Base-by-base conservation (phyloP, 1,284 basidiomycete species). In the Cerrena zonata region DNA sequence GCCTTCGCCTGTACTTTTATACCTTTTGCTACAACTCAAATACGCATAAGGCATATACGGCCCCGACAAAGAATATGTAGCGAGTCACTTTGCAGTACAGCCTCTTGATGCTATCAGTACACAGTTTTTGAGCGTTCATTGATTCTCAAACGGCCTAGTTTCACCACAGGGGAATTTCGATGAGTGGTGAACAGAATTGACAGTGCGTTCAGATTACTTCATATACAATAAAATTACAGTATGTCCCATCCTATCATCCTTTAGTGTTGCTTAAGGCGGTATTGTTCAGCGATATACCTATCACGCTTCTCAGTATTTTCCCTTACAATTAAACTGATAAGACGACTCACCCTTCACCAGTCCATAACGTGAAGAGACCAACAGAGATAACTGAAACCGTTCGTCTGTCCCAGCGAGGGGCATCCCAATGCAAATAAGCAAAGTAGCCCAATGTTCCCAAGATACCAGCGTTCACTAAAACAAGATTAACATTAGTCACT, bases 391-490 rank as follows among this genome's bases (percentile, higher is more conserved):
- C 78, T 21, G 81, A 81, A 5, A 92, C 78, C 10, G 76, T 66
- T 18, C 82, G 75, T 55, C 78, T 72, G 66, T 92, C 87, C 89
- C 89, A 92, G 3, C 63, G 65, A 12, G 79, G 79, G 51, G 69
- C 67, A 45, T 82, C 69, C 87, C 89, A 91, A 67, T 90, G 76
- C 49, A 69, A 64, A 69, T 88, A 89, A 0, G 79, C 76, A 53
- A 80, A 70, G 66, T 85, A 92, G 1, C 85, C 84, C 25, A 90
- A 70, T 2, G 79, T 69, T 10, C 84, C 83, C 23, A 91, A 61
- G 18, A 91, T 66, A 12, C 77, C 82, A 3, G 84, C 66, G 63
- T 92, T 92, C 53, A 87, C 82, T 85, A 5, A 43, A 15, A 4
- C 13, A 36, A 34, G 7, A 46, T 5, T 10, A 10, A 11, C 12